Evolutionary conservation across 129 eudicot genomes (phyloP), one percentile per base, ranked within the genome.

Genomic region (Dittrichia graveolens): DNA sequence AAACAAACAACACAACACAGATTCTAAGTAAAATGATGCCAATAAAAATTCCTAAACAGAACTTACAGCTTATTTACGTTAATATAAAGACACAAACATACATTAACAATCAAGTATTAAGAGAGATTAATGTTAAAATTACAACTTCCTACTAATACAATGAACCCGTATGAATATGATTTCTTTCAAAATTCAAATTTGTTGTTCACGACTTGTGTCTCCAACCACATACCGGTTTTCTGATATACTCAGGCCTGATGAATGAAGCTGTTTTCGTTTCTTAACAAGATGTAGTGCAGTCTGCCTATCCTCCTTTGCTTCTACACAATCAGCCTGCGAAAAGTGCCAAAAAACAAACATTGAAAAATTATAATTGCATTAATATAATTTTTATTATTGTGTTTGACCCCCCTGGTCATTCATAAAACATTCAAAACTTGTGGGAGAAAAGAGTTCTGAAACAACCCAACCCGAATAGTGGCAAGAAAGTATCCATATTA

Each of bases 201-300:
- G 12, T 43, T 61, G 68, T 68, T 68, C 41, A 4, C 39, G 49
- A 6, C 47, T 65, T 69, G 70, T 74, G 10, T 82, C 89, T 13
- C 83, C 83, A 50, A 88, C 95, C 3, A 57, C 71, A 56, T 31
- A 85, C 3, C 86, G 86, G 11, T 64, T 80, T 69, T 72, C 70
- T 11, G 73, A 59, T 10, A 63, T 48, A 42, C 79, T 68, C 50
- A 85, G 53, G 57, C 95, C 86, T 1, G 90, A 57, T 8, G 81
- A 68, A 44, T 88, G 95, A 62, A 88, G 88, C 68, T 80, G 90
- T 75, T 83, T 88, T 47, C 95, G 73, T 76, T 79, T 88, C 84
- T 84, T 88, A 57, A 88, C 86, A 3, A 85, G 90, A 69, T 82
- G 82, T 34, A 60, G 50, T 45, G 95, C 95, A 31, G 85, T 78